phyloP scores from a whole-genome alignment of 495 filamentous ascomycete genomes.

The Tuber borchii region DNA sequence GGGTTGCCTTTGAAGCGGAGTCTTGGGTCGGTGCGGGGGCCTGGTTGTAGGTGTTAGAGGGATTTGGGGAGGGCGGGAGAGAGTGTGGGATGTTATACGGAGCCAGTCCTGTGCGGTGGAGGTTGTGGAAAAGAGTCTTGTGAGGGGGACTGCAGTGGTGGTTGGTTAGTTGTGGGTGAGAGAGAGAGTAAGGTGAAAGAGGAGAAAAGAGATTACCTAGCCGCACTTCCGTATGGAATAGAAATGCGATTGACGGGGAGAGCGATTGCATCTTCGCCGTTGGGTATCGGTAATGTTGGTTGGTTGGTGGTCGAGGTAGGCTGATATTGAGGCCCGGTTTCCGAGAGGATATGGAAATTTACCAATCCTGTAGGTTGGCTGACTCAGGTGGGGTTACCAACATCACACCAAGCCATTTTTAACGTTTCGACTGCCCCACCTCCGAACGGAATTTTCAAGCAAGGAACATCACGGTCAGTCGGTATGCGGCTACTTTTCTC shows the following conservation, averaged over 20 bases:
- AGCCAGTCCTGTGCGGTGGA: slow-evolving; percentile 33
- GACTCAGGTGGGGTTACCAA: not conserved
- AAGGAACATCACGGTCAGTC: slow-evolving; percentile 8
- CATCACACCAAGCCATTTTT: not conserved
- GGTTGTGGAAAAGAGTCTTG: slow-evolving; percentile 28
- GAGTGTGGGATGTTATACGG: slow-evolving; percentile 25
- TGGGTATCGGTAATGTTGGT: not conserved
- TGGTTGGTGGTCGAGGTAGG: not conserved
- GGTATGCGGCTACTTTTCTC: slow-evolving; percentile 21
- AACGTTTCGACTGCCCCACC: not conserved
- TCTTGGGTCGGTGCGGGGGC: slow-evolving; percentile 38
- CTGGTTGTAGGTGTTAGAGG: slow-evolving; percentile 9
- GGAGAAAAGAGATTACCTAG: slow-evolving; percentile 1
- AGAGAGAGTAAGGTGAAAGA: too few species aligned
- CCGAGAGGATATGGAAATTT: not conserved
- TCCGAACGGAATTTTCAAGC: not conserved
- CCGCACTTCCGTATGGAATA: not conserved
- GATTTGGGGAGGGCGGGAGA: not conserved
- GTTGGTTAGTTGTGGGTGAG: slow-evolving; percentile 3
- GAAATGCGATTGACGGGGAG: slow-evolving; percentile 19
- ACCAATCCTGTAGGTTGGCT: not conserved
- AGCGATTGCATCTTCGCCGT: slow-evolving; percentile 27
- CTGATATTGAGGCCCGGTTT: not conserved
- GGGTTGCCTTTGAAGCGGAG: slow-evolving; percentile 88
- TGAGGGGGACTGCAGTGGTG: slow-evolving; percentile 9